phyloP scores from a whole-genome alignment of 371 early-diverging fungal species.

The Amoeboradix gromovi region DNA sequence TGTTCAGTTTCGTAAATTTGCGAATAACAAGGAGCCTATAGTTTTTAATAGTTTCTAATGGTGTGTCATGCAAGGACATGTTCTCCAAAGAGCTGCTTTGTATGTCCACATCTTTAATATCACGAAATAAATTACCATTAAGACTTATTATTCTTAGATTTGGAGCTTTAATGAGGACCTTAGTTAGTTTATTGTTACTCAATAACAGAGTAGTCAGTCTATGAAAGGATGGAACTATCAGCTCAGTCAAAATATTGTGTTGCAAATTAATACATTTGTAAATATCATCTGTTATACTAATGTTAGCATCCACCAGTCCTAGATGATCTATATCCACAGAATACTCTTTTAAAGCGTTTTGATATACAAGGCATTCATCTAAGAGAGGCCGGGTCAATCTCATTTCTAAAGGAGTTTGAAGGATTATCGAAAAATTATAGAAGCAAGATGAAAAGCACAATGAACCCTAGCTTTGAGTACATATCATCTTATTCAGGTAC shows the following conservation, averaged over 20 bases:
- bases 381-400: not conserved
- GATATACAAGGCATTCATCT: not conserved
- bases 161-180: not conserved
- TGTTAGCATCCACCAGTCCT: not conserved
- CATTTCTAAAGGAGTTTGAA: too few relatives aligned
- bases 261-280: not conserved
- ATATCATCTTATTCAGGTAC: too few relatives aligned
- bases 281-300: not conserved
- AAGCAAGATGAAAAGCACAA: too few relatives aligned
- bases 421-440: too few relatives aligned
- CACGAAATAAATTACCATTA: not conserved
- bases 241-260: not conserved
- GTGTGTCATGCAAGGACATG: not conserved
- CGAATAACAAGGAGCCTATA: not conserved
- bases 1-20: not conserved
- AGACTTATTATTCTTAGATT: not conserved
- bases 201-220: not conserved
- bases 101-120: not conserved
- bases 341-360: not conserved
- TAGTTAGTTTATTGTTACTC: not conserved
- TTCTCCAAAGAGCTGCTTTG: not conserved
- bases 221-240: not conserved
- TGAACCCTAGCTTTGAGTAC: too few relatives aligned
- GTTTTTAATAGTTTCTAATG: not conserved
- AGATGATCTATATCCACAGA: not conserved